Evolutionary conservation across 768 basidiomycete species (phyloP).

Genomic region (Lactifluus volemus): DNA sequence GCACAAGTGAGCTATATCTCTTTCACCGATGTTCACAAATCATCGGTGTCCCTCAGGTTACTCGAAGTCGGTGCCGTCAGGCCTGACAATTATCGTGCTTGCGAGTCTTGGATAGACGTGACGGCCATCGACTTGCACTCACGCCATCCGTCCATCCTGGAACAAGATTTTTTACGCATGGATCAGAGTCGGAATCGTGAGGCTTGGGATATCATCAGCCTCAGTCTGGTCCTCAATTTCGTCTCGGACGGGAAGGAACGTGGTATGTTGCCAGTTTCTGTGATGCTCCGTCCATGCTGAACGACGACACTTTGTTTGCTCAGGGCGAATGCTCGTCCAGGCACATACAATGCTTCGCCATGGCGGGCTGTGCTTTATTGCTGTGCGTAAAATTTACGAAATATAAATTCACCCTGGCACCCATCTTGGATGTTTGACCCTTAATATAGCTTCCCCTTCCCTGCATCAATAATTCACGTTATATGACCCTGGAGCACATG

Average conservation of each 20-base stretch:
- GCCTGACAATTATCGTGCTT: slow-evolving; percentile 69
- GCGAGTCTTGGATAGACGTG: slow-evolving; percentile 60
- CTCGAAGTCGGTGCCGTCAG: slow-evolving; percentile 86
- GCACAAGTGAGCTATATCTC: slow-evolving; percentile 21
- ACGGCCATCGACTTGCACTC: slow-evolving; percentile 80
- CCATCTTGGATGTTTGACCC: not conserved
- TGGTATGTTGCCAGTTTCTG: slow-evolving; percentile 39
- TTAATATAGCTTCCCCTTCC: slow-evolving; percentile 66
- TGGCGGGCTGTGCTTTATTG: slow-evolving; percentile 60
- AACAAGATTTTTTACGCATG: slow-evolving; percentile 78
- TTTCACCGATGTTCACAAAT: no score
- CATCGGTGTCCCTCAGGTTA: slow-evolving; percentile 37
- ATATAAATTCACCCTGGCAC: no score
- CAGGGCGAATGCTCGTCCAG: slow-evolving; percentile 64
- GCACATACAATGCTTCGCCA: slow-evolving; percentile 47
- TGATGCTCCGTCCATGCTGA: slow-evolving; percentile 10
- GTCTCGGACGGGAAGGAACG: slow-evolving; percentile 65
- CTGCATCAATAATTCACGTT: slow-evolving; percentile 81
- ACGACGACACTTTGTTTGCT: not conserved
- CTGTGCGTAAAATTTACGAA: slow-evolving; percentile 34
- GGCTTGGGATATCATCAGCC: slow-evolving; percentile 73
- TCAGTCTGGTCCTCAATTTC: slow-evolving; percentile 88
- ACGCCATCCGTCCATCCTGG: slow-evolving; percentile 68
- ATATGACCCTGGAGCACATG: slow-evolving; percentile 56
- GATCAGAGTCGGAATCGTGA: slow-evolving; percentile 39